phyloP scores from a whole-genome alignment of 257 asterid genomes.

The Scutellaria galericulata region DNA sequence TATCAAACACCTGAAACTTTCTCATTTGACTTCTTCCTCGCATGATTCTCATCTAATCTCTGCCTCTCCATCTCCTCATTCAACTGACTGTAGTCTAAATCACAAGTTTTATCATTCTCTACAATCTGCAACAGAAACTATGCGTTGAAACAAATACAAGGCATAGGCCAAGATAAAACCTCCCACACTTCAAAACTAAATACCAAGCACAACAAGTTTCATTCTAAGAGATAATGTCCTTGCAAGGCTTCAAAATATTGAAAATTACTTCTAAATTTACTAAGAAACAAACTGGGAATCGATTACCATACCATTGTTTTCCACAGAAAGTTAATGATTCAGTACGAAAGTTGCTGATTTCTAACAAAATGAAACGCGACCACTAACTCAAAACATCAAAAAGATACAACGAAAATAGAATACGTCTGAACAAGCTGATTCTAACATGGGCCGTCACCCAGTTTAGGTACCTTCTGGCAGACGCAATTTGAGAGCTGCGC shows the following conservation, averaged over 20 bases:
- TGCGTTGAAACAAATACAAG: slow-evolving; percentile 28
- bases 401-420: neutral
- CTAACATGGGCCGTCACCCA: neutral
- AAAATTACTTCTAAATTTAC: neutral
- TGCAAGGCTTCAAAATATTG: neutral
- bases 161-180: neutral
- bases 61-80: slow-evolving; percentile 40
- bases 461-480: slow-evolving; percentile 61
- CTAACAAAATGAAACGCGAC: neutral
- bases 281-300: neutral
- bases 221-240: neutral
- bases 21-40: slow-evolving; percentile 42
- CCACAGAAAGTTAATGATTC: neutral
- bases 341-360: neutral
- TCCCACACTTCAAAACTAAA: slow-evolving; percentile 5
- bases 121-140: slow-evolving; percentile 45
- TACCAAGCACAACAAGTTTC: slow-evolving; percentile 4
- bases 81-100: slow-evolving; percentile 34
- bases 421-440: neutral
- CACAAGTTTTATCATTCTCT: slow-evolving; percentile 39
- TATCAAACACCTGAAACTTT: slow-evolving; percentile 55
- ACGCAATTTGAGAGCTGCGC: slow-evolving; percentile 58
- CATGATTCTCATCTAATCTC: slow-evolving; percentile 36
- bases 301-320: neutral
- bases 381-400: neutral